Percentiles rank a stretch among this genome's conserved stretches.
phyloP scores from a whole-genome alignment of 805 yeast species.

The Ogataea sp. region DNA sequence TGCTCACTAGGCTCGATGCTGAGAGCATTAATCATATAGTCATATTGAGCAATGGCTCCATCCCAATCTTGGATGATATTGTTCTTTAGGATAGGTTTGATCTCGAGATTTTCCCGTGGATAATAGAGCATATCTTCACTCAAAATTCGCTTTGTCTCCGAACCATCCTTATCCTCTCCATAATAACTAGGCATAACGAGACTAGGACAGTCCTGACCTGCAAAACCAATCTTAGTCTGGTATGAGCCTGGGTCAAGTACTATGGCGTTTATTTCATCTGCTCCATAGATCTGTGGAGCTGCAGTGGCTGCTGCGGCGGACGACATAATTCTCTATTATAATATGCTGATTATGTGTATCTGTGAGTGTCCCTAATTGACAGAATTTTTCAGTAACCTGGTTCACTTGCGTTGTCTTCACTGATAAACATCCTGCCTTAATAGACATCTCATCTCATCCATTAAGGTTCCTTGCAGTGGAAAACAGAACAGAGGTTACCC shows the following conservation, averaged over 20 bases:
- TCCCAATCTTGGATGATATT: conserved; percentile 80
- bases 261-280: conserved; percentile 84
- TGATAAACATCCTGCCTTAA: too few relatives aligned
- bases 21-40: conserved; percentile 46
- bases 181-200: conserved; percentile 66
- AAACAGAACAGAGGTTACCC: too few relatives aligned
- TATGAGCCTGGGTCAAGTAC: conserved; percentile 89
- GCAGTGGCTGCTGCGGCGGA: conserved; percentile 11
- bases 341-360: too few relatives aligned
- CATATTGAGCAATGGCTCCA: conserved; percentile 68
- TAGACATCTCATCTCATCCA: too few relatives aligned
- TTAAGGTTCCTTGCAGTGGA: too few relatives aligned
- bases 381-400: too few relatives aligned
- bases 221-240: conserved; percentile 78
- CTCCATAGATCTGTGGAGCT: conserved; percentile 46
- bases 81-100: conserved; percentile 52
- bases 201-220: conserved; percentile 88
- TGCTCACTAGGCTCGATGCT: conserved; percentile 51
- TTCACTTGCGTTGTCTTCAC: too few relatives aligned
- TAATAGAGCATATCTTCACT: conserved; percentile 25
- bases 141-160: conserved; percentile 12
- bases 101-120: conserved; percentile 44
- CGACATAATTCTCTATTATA: too few relatives aligned
- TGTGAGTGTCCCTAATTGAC: too few relatives aligned
- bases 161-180: conserved; percentile 22